A percentile compares a stretch with the other conserved stretches of the same genome.
phyloP scores from a whole-genome alignment of 345 rosid genomes.

The Eucalyptus cloeziana region DNA sequence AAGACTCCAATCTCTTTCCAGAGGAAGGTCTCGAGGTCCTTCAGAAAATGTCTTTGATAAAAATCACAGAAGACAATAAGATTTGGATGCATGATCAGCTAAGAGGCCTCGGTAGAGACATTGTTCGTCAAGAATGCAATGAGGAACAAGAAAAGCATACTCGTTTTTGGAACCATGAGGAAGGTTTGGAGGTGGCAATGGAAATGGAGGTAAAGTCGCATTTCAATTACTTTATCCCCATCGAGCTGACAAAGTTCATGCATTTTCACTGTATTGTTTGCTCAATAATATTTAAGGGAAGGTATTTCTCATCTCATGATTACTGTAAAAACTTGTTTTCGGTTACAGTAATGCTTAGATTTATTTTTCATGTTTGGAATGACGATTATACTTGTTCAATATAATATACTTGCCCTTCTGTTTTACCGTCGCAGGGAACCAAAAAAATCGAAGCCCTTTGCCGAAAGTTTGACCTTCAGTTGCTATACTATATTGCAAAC shows the following conservation, averaged over 20 bases:
- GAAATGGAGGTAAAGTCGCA: background rate
- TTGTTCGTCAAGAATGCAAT: background rate
- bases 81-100: too few species aligned
- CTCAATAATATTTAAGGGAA: background rate
- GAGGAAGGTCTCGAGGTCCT: too few species aligned
- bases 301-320: background rate
- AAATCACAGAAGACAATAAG: too few species aligned
- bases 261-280: background rate
- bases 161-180: background rate
- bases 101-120: too few species aligned
- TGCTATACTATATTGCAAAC: background rate
- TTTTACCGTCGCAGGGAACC: background rate
- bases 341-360: too few species aligned
- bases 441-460: background rate
- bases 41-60: too few species aligned
- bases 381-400: too few species aligned
- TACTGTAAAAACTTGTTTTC: too few species aligned
- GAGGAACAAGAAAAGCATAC: background rate
- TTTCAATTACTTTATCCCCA: background rate
- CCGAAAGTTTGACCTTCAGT: background rate
- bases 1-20: too few species aligned
- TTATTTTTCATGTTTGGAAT: too few species aligned
- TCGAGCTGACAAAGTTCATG: background rate
- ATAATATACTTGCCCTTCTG: too few species aligned
- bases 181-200: background rate